Conservation (phyloP, 257 asterid genomes). For the Phtheirospermum japonicum region DNA sequence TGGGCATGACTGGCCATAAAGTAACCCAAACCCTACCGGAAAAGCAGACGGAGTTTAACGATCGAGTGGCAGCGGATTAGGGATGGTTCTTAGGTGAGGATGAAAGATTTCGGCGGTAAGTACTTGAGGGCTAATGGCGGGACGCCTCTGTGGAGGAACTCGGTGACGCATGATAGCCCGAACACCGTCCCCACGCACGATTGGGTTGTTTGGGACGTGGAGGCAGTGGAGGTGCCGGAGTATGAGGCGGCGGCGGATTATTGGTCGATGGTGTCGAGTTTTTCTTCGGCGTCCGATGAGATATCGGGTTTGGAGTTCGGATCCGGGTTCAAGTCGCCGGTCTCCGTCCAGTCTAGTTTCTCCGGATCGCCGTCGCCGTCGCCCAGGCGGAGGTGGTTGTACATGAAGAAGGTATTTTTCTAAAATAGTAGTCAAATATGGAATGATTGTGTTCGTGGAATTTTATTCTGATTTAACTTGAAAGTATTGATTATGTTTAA, state of each 20-base stretch:
- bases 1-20: constrained; percentile 82
- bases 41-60: constrained; percentile 18
- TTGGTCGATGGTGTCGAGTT: constrained; percentile 66
- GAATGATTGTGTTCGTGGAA: neutral
- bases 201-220: constrained; percentile 84
- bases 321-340: constrained; percentile 59
- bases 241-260: constrained; percentile 61
- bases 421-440: constrained; percentile 13
- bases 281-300: constrained; percentile 80
- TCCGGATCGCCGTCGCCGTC: constrained; percentile 43
- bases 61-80: constrained; percentile 77
- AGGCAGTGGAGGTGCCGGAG: constrained; percentile 70
- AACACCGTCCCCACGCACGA: constrained; percentile 43
- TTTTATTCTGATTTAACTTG: neutral
- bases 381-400: constrained; percentile 35
- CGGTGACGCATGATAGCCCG: constrained; percentile 74
- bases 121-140: constrained; percentile 90
- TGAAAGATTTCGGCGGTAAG: constrained; percentile 57
- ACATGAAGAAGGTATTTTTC: constrained; percentile 61
- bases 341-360: constrained; percentile 47
- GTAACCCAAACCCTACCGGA: constrained; percentile 54
- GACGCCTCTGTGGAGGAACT: constrained; percentile 89
- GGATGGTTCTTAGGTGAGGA: constrained; percentile 79
- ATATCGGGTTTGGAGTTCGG: constrained; percentile 60
- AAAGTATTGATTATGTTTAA: neutral